Evolutionary conservation across 2,329 filamentous ascomycete species (phyloP).

Genomic region (Xylaria sp.): DNA sequence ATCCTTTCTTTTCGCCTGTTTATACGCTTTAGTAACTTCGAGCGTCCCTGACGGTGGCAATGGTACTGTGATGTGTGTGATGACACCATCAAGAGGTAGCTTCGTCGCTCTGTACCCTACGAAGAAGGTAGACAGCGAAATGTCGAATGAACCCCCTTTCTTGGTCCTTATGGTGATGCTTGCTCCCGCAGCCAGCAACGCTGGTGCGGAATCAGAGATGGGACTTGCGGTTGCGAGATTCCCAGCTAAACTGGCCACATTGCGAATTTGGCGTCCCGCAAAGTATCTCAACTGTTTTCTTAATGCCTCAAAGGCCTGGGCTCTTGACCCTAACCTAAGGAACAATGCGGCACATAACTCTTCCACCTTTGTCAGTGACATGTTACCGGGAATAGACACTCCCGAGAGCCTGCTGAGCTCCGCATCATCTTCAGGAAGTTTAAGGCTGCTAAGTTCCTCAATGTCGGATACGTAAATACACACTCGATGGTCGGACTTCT

Average conservation of each 20-base stretch:
- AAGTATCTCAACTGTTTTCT: conserved; percentile 92
- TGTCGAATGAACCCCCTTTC: conserved; percentile 66
- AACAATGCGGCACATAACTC: conserved; percentile 76
- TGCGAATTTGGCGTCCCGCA: conserved; percentile 88
- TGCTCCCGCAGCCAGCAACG: conserved; percentile 82
- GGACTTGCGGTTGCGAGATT: conserved; percentile 91
- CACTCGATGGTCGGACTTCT: conserved; percentile 81
- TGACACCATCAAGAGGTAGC: conserved; percentile 75
- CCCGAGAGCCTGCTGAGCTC: conserved; percentile 55
- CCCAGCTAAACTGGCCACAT: conserved; percentile 89
- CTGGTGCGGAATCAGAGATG: conserved; percentile 91
- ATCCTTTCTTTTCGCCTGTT: conserved; percentile 93
- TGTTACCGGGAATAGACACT: conserved; percentile 47
- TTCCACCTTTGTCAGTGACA: conserved; percentile 89
- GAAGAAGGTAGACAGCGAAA: conserved; percentile 88
- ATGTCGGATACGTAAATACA: conserved; percentile 93
- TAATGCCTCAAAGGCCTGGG: conserved; percentile 82
- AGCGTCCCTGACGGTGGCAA: conserved; percentile 65
- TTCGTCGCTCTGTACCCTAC: conserved; percentile 84
- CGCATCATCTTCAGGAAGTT: conserved; percentile 72
- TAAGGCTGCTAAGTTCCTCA: conserved; percentile 77
- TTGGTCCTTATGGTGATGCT: conserved; percentile 76
- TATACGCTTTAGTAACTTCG: conserved; percentile 85
- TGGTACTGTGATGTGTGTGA: conserved; percentile 80
- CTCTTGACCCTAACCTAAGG: conserved; percentile 69